phyloP scores from a whole-genome alignment of 2,329 filamentous ascomycete genomes.

The Dactylellina drechsleri region DNA sequence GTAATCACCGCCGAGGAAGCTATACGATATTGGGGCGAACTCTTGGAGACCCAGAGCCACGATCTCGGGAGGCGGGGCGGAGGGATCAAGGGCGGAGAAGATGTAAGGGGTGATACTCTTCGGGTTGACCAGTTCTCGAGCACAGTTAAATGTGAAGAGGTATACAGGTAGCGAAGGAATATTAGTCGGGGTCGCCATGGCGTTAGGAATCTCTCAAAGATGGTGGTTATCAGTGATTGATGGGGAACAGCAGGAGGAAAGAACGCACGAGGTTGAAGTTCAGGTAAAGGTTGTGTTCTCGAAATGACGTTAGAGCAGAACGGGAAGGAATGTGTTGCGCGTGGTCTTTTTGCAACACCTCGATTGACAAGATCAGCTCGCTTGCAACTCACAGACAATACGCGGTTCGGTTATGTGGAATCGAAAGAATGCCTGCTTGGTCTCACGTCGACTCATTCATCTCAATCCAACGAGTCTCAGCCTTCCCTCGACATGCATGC shows the following conservation, averaged over 20 bases:
- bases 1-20: constrained; percentile 85
- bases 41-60: constrained; percentile 82
- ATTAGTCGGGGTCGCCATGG: constrained; percentile 62
- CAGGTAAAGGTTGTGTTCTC: neutral
- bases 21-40: constrained; percentile 81
- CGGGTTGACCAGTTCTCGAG: constrained; percentile 33
- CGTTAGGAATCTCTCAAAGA: neutral
- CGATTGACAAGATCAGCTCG: neutral
- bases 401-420: neutral
- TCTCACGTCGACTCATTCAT: neutral
- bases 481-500: constrained; percentile 19
- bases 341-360: constrained; percentile 37
- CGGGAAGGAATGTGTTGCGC: constrained; percentile 35
- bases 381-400: constrained; percentile 28
- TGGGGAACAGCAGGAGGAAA: neutral
- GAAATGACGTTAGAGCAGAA: constrained; percentile 6
- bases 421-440: neutral
- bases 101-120: constrained; percentile 67
- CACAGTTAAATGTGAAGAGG: constrained; percentile 53
- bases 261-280: constrained; percentile 16
- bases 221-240: too few relatives aligned
- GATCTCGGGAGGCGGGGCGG: constrained; percentile 71
- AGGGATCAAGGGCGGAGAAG: constrained; percentile 68
- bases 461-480: neutral
- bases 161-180: constrained; percentile 69